Base-by-base conservation (phyloP, 208 protist genomes). In the Zelonia costaricensis region DNA sequence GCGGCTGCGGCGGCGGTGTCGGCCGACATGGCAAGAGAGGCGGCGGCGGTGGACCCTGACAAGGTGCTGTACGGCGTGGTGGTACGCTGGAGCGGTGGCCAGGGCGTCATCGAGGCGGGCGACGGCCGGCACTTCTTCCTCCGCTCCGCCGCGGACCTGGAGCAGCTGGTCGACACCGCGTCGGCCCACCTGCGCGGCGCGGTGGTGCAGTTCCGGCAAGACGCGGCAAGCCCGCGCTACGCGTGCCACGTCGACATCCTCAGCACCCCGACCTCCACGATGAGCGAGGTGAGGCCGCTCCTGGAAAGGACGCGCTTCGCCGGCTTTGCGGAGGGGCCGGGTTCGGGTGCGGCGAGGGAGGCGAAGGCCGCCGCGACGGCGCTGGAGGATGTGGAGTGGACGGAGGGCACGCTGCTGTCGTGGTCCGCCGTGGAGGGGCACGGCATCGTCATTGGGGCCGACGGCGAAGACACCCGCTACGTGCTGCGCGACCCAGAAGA, bases 21-120 rank as follows among this genome's bases (percentile, higher is more conserved):
- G 33, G 38, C n/a, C 18, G 23, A 27, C 15, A n/a, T n/a, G n/a
- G n/a, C 4, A 22, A 28, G 4, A 44, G 51, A 74, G 22, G 48
- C 48, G 25, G 55, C 66, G 43, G 55, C 59, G 10, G 35, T 67
- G 13, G 45, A 79, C 25, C 81, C 84, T 8, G 61, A 74, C 12
- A 74, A 60, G 12, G 39, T 60, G 6, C 61, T 88, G 30, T 93
- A 84, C 69, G 91, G 91, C 57, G 91, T 96, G 4, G 60, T 96
- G n/a, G 89, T 88, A 16, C 84, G 91, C 28, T 96, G 91, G 87
- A 93, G 87, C 51, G 91, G 91, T 16, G 91, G 91, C 35, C 86
- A 94, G 40, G 91, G 91, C 31, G 75, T 84, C 8, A 45, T 96
- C 22, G 86, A 96, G 65, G 82, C 73, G 30, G 80, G 84, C 16